Evolutionary conservation across 441 rosid species (phyloP).

Genomic region (Adansonia grandidieri): DNA sequence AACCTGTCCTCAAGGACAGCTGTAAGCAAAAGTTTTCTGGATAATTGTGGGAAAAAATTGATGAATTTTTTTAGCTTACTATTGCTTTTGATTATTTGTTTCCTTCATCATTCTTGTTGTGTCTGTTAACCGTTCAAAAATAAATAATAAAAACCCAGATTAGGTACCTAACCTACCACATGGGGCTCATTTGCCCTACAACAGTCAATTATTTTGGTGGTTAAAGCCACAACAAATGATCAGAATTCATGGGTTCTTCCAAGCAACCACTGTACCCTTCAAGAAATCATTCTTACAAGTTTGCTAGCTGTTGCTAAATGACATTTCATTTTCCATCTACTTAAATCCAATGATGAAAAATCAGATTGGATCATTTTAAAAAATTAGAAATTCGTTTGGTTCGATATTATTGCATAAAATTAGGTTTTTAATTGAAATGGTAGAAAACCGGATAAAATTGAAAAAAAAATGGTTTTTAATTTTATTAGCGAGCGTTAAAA

Average conservation of each 20-base stretch:
- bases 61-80: background rate
- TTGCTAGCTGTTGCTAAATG: conserved; percentile 28
- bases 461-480: too few species aligned
- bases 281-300: conserved; percentile 16
- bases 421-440: too few species aligned
- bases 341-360: too few species aligned
- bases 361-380: too few species aligned
- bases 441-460: too few species aligned
- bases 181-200: conserved; percentile 42
- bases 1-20: conserved; percentile 11
- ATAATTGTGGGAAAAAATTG: background rate
- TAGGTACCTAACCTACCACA: conserved; percentile 33
- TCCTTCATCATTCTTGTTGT: background rate
- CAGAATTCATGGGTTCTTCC: conserved; percentile 22
- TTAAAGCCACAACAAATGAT: conserved; percentile 35
- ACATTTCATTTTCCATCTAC: too few species aligned
- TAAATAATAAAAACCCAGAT: conserved; percentile 1
- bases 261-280: conserved; percentile 22
- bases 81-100: background rate
- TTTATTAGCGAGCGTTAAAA: too few species aligned
- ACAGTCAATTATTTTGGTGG: conserved; percentile 45
- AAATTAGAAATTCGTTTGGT: too few species aligned
- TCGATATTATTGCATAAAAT: too few species aligned
- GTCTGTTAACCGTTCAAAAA: background rate
- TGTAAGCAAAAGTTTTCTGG: background rate